Conservation (phyloP, 225 moss, liverwort and hornwort species). For the Marchantia polymorpha region DNA sequence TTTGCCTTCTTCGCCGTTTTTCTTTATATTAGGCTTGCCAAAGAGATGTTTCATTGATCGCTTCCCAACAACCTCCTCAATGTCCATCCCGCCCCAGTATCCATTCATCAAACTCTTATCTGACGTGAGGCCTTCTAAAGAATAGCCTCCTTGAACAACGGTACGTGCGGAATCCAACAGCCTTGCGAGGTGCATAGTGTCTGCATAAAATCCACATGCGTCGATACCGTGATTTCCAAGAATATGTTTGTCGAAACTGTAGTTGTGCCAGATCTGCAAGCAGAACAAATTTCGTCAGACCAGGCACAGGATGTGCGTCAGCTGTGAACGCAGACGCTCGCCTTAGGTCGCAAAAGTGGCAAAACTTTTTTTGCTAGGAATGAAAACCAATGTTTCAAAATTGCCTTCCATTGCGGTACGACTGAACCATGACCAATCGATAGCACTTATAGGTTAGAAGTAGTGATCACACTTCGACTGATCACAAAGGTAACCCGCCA, state of each 20-base stretch:
- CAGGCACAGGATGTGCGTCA: too few relatives aligned
- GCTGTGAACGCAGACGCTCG: too few relatives aligned
- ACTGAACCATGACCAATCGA: too few relatives aligned
- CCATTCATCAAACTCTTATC: slow-evolving; percentile 82
- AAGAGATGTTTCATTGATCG: slow-evolving; percentile 96
- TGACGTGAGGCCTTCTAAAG: slow-evolving; percentile 80
- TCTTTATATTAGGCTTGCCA: slow-evolving; percentile 81
- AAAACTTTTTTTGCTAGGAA: too few relatives aligned
- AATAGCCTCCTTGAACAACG: slow-evolving; percentile 83
- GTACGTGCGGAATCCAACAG: slow-evolving; percentile 80
- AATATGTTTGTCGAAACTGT: slow-evolving; percentile 93
- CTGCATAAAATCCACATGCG: slow-evolving; percentile 81
- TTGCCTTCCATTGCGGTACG: too few relatives aligned
- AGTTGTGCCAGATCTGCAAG: slow-evolving; percentile 97
- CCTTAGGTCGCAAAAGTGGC: too few relatives aligned
- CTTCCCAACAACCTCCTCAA: slow-evolving; percentile 60
- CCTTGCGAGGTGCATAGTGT: slow-evolving; percentile 97
- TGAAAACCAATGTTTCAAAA: too few relatives aligned
- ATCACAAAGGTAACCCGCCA: too few relatives aligned
- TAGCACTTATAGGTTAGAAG: too few relatives aligned
- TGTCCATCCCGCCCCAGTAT: slow-evolving; percentile 40
- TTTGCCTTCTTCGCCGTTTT: slow-evolving; percentile 88
- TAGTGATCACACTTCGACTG: too few relatives aligned
- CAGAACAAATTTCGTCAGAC: too few relatives aligned
- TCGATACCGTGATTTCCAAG: slow-evolving; percentile 77